Evolutionary conservation across 352 stramenopile species (phyloP), one percentile per base, ranked within the genome.

Genomic region (Phytopythium sindhum): DNA sequence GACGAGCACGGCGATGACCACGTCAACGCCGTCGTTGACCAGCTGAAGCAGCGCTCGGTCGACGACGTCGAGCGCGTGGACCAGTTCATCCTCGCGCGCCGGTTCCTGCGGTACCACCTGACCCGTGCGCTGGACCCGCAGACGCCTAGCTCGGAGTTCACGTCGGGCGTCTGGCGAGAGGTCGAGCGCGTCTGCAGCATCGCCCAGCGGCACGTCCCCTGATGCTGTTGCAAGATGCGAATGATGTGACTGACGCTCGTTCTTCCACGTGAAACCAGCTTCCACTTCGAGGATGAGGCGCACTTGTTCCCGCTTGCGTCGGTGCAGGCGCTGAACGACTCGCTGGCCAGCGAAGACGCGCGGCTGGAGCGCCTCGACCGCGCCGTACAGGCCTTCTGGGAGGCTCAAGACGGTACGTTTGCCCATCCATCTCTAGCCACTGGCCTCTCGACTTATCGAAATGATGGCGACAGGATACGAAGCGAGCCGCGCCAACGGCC

Each of bases 211-310:
- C 89, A 64, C 15, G 66, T 70, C n/a, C 19, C 9, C 26, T 44
- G 6, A 2, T 39, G 33, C 3, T 39, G 14, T 39, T 10, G 33
- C 2, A n/a, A 11, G 39, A 45, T 11, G 39, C 15, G 14, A 33
- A 37, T 33, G 23, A 11, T 4, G 21, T 23, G 33, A 48, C 31
- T 59, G 33, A 59, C 53, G 33, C 23, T 29, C 52, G 31, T 28
- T 60, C 42, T 26, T 8, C 2, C 10, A 1, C 57, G 57, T 45
- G 29, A 3, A 50, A 50, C 42, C 60, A 91, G 80, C 24, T 65
- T 80, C 47, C 44, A 68, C 15, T 90, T 90, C 50, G 78, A 90
- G 54, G 84, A 92, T 31, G 81, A 92, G 66, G 69, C 73, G 23
- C 81, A 92, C 56, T 69, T 92, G 19, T 90, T 80, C 51, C 80